Base-by-base conservation (phyloP, 129 eudicot species). In the Escallonia herrerae region DNA sequence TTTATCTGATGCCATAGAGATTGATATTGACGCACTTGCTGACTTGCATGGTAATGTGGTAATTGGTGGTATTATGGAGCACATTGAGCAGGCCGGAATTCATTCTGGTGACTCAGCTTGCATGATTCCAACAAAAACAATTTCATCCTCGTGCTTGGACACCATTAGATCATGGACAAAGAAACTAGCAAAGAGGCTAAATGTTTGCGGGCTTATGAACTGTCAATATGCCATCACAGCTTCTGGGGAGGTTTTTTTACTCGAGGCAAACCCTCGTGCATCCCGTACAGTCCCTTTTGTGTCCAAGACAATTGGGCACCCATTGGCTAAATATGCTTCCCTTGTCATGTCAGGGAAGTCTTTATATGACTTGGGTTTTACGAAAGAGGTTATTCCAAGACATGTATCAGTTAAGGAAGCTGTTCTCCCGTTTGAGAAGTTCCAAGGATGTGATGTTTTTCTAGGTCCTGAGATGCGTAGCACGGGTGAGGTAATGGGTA, bases 81-180 rank as follows among this genome's bases (percentile, higher is more conserved):
- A 93, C 70, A 89, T 93, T 58, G 99, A 93, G 59, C 99, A 93
- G 66, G 99, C 99, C 0, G 99, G 99, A 52, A 88, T 93, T 33
- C 99, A 93, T 59, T 93, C 99, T 0, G 99, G 99, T 58, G 99
- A 93, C 59, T 93, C 99, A 7, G 99, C 99, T 44, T 93, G 99
- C 69, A 74, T 82, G 84, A 78, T 93, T 43, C 99, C 99, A 1
- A 93, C 99, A 13, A 71, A 76, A 77, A 93, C 91, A 2, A 82
- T 93, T 33, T 81, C 93, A 2, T 13, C 59, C 43, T 68, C 90
- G 8, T 81, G 86, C 73, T 76, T 93, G 56, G 90, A 89, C 10
- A 93, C 90, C 6, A 93, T 93, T n/a, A 81, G 99, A 62, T 69
- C 87, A 5, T 93, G 99, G 99, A 93, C 99, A n/a, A 70, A 58